Evolutionary conservation across 768 basidiomycete species (phyloP).

Genomic region (Heimioporus sp.): DNA sequence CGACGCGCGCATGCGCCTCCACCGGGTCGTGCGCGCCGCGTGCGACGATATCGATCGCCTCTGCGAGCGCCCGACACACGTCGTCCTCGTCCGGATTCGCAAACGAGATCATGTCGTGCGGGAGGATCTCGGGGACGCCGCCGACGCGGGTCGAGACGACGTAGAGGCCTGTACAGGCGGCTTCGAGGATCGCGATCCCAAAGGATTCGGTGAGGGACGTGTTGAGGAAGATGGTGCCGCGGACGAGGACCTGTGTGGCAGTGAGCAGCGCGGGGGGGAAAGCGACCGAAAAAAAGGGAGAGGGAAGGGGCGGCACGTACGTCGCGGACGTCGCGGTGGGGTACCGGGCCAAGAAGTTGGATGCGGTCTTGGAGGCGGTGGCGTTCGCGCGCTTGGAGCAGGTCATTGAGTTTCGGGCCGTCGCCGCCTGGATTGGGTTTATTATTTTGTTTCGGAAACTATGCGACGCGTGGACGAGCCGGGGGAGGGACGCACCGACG

Average conservation of each 20-base stretch:
- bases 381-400: conserved; percentile 95
- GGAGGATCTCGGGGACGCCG: conserved; percentile 93
- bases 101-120: conserved; percentile 93
- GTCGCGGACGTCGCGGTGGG: conserved; percentile 77
- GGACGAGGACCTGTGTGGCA: conserved; percentile 64
- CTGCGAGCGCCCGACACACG: conserved; percentile 77
- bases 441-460: too few species aligned
- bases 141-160: conserved; percentile 94
- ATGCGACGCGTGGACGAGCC: background rate
- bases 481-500: conserved; percentile 50
- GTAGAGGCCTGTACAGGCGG: conserved; percentile 91
- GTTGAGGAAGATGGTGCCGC: conserved; percentile 91
- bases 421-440: conserved; percentile 66
- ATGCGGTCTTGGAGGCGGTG: conserved; percentile 88
- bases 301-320: conserved; percentile 39
- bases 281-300: background rate
- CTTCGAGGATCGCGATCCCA: conserved; percentile 96
- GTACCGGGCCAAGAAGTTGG: conserved; percentile 80
- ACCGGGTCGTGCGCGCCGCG: conserved; percentile 71
- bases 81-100: conserved; percentile 93
- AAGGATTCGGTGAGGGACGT: conserved; percentile 96
- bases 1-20: conserved; percentile 73
- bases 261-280: background rate
- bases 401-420: conserved; percentile 91
- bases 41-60: conserved; percentile 72